Evolutionary conservation across 2,329 filamentous ascomycete species (phyloP).

Genomic region (Dactylellina haptotyla): DNA sequence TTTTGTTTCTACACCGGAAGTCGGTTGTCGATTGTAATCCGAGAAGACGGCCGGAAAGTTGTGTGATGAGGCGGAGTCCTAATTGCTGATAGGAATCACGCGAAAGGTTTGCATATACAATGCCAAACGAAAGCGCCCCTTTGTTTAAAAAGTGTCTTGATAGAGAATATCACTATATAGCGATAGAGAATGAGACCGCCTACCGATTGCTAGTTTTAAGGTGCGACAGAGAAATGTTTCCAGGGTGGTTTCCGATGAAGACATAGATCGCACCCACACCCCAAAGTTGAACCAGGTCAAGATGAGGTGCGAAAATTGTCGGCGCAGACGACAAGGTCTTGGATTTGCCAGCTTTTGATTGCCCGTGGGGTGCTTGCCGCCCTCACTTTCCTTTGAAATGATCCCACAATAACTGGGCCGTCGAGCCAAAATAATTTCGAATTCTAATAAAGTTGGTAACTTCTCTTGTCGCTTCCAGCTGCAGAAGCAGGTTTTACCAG

Average conservation of each 20-base stretch:
- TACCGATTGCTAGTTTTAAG: neutral
- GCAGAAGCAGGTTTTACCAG: slow-evolving; percentile 51
- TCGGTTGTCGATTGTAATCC: slow-evolving; percentile 33
- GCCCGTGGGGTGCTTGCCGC: slow-evolving; percentile 33
- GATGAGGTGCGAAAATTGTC: slow-evolving; percentile 29
- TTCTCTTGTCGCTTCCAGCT: slow-evolving; percentile 54
- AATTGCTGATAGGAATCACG: neutral
- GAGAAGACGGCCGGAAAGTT: slow-evolving; percentile 5
- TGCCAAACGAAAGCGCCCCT: neutral
- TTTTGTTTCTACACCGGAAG: slow-evolving; percentile 12
- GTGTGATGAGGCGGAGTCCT: neutral
- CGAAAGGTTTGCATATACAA: neutral
- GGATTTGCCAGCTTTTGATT: slow-evolving; percentile 3
- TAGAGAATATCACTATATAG: neutral
- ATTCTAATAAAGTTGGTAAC: slow-evolving; percentile 35
- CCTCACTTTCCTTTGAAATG: slow-evolving; percentile 22
- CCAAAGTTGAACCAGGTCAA: slow-evolving; percentile 39
- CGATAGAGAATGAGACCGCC: neutral
- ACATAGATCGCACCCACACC: slow-evolving; percentile 10
- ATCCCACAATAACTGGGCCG: slow-evolving; percentile 29
- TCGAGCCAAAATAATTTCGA: slow-evolving; percentile 29
- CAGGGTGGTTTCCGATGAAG: slow-evolving; percentile 26
- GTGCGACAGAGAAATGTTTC: slow-evolving; percentile 3
- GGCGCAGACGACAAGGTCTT: slow-evolving; percentile 39
- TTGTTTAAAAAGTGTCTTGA: neutral